These are phyloP conservation scores for Penicillium thymicola DNA, from an alignment of 2,329 filamentous ascomycete species.

Conservation along the genomic window DNA sequence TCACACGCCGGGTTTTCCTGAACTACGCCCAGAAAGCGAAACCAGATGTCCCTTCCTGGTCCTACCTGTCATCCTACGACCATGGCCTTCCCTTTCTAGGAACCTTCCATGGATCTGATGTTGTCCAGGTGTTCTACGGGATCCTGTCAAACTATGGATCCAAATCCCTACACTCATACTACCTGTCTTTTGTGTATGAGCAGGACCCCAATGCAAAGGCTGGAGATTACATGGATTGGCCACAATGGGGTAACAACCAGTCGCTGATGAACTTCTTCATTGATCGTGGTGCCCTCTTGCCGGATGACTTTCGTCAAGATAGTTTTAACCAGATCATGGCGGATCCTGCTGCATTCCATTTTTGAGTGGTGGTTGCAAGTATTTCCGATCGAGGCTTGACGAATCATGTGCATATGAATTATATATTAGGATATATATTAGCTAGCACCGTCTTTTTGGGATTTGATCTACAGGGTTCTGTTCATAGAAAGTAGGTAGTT, in stretches of 20 bases:
- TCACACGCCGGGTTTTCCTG: slow-evolving; percentile 66
- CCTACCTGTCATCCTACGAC: slow-evolving; percentile 70
- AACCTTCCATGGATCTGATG: slow-evolving; percentile 70
- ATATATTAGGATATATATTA: background rate
- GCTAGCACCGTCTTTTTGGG: accelerated
- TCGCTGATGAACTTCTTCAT: slow-evolving; percentile 52
- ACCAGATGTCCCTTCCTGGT: slow-evolving; percentile 65
- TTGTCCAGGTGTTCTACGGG: slow-evolving; percentile 67
- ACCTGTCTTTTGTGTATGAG: slow-evolving; percentile 68
- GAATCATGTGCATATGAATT: background rate
- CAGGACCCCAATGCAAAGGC: slow-evolving; percentile 64
- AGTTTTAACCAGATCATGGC: slow-evolving; percentile 42
- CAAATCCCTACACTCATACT: slow-evolving; percentile 62
- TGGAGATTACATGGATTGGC: slow-evolving; percentile 48
- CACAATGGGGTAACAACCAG: slow-evolving; percentile 51
- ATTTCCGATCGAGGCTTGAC: background rate
- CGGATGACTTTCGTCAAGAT: slow-evolving; percentile 50
- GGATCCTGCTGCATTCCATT: slow-evolving; percentile 24
- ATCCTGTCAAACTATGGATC: slow-evolving; percentile 61
- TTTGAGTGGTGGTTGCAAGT: slow-evolving; percentile 11
- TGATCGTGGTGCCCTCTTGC: slow-evolving; percentile 36
- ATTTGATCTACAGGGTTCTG: too few relatives aligned
- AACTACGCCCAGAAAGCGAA: slow-evolving; percentile 44
- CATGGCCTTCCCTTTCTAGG: slow-evolving; percentile 69
- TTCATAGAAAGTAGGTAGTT: background rate